Percentiles rank a stretch among this genome's conserved stretches.
These are phyloP conservation scores for Plasmopara muralis DNA, from an alignment of 352 stramenopile species.

Conservation along the genomic window DNA sequence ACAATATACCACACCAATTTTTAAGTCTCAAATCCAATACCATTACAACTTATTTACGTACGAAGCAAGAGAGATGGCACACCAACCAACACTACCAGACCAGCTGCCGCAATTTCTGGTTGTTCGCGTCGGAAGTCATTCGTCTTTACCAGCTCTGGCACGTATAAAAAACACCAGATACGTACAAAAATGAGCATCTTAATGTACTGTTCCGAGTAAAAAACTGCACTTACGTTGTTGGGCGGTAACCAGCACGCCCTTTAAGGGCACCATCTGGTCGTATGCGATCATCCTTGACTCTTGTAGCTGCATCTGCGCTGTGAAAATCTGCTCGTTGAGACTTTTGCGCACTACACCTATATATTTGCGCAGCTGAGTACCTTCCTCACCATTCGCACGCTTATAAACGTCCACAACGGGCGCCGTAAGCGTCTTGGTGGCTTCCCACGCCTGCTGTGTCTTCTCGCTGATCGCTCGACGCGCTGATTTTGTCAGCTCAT, in stretches of 20 bases:
- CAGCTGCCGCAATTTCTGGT: conserved; percentile 50
- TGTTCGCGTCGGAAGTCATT: conserved; percentile 73
- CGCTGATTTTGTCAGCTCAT: conserved; percentile 57
- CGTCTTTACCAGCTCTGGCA: conserved; percentile 55
- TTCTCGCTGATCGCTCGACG: conserved; percentile 38
- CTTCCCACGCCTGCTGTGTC: conserved; percentile 31
- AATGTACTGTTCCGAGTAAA: background rate
- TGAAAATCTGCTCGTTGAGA: conserved; percentile 59
- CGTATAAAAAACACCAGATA: background rate
- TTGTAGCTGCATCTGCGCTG: conserved; percentile 41
- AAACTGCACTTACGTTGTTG: conserved; percentile 36
- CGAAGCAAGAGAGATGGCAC: conserved; percentile 57
- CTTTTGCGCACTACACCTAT: conserved; percentile 38
- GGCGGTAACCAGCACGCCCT: conserved; percentile 30
- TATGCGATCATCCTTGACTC: conserved; percentile 48
- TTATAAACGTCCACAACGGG: conserved; percentile 61
- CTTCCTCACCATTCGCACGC: conserved; percentile 50
- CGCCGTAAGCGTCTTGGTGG: conserved; percentile 33
- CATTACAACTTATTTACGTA: conserved; percentile 31
- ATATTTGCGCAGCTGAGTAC: conserved; percentile 58
- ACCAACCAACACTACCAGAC: conserved; percentile 49
- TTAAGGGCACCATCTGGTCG: conserved; percentile 58
- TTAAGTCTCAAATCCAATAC: background rate
- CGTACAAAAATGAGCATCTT: conserved; percentile 1
- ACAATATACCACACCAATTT: background rate